phyloP scores from a whole-genome alignment of 495 filamentous ascomycete genomes.

The Neurospora hispaniola region DNA sequence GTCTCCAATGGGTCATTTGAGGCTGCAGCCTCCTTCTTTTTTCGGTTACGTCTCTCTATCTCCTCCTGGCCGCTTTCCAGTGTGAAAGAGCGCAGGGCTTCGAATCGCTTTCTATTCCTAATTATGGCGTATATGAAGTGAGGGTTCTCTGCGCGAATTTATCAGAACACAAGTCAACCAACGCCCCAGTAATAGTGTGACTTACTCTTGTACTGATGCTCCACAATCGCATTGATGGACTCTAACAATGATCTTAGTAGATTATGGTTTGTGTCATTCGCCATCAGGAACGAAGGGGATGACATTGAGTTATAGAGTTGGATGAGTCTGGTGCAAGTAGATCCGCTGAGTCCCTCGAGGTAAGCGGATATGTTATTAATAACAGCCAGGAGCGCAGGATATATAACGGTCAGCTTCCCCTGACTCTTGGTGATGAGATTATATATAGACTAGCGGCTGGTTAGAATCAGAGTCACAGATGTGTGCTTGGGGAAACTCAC shows the following conservation, averaged over 20 bases:
- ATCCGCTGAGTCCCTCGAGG: conserved; percentile 61
- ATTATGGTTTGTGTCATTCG: conserved; percentile 85
- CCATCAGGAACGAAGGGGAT: conserved; percentile 84
- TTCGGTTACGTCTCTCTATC: conserved; percentile 68
- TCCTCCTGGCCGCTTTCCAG: conserved; percentile 93
- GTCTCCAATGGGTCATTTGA: conserved; percentile 33
- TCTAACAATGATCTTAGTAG: conserved; percentile 77
- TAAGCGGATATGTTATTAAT: conserved; percentile 88
- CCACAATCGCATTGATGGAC: conserved; percentile 82
- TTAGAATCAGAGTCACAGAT: conserved; percentile 19
- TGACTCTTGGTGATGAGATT: conserved; percentile 85
- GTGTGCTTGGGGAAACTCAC: conserved; percentile 39
- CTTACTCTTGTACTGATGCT: conserved; percentile 80
- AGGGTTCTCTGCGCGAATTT: conserved; percentile 52
- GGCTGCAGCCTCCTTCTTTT: conserved; percentile 55
- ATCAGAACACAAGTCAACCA: conserved; percentile 16
- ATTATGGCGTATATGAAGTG: conserved; percentile 75
- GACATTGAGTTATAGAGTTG: conserved; percentile 93
- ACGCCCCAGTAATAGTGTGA: neutral
- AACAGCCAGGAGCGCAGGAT: conserved; percentile 84
- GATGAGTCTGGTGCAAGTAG: conserved; percentile 69
- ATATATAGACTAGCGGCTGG: conserved; percentile 64
- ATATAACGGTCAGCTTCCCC: conserved; percentile 82
- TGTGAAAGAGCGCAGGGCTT: conserved; percentile 82
- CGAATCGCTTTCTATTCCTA: conserved; percentile 71